Evolutionary conservation across 176 grass and related monocot species (phyloP).

Genomic region (Stipa capillata): DNA sequence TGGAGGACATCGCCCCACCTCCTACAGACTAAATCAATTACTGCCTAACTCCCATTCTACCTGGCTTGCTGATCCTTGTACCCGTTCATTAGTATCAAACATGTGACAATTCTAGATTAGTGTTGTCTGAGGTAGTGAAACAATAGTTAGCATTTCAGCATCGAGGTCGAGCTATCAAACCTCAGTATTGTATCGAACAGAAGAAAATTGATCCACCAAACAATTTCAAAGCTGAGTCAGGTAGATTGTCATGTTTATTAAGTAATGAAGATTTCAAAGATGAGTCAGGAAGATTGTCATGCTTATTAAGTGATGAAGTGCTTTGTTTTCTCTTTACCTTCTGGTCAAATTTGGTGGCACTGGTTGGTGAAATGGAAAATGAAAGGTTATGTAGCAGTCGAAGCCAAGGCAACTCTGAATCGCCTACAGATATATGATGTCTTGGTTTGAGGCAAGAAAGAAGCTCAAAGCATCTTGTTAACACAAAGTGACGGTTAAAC

Average conservation of each 20-base stretch:
- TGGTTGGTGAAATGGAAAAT: background rate
- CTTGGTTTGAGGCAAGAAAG: background rate
- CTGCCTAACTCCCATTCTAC: background rate
- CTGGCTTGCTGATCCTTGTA: constrained; percentile 10
- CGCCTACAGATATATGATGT: background rate
- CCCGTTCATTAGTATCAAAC: background rate
- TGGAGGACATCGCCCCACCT: constrained; percentile 55
- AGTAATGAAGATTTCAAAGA: background rate
- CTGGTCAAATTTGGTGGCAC: background rate
- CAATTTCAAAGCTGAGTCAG: background rate
- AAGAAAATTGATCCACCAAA: background rate
- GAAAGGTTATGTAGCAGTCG: background rate
- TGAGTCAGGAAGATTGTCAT: background rate
- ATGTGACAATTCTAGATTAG: background rate
- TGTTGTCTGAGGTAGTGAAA: background rate
- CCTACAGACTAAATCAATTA: background rate
- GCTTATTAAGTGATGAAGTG: background rate
- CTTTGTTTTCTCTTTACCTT: background rate
- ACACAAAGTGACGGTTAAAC: background rate
- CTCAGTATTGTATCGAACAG: background rate
- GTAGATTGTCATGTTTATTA: background rate
- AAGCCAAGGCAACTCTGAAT: background rate
- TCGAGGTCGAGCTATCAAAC: background rate
- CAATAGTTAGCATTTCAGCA: background rate
- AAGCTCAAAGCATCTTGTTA: background rate